A percentile compares a stretch with the other conserved stretches of the same genome.
phyloP scores from a whole-genome alignment of 306 rosid species.

The Cicer judaicum region DNA sequence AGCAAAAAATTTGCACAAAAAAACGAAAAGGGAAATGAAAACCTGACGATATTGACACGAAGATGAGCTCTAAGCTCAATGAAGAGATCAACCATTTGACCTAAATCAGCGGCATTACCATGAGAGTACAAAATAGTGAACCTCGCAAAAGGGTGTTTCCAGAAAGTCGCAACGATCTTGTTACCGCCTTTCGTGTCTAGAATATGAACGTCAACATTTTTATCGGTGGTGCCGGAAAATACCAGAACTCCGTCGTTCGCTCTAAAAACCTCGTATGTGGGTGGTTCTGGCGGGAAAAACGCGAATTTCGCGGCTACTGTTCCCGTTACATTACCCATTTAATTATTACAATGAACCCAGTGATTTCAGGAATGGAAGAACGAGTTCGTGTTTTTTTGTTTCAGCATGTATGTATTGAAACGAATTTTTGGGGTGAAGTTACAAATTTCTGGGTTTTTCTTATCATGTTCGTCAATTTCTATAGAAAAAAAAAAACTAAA shows the following conservation, averaged over 20 bases:
- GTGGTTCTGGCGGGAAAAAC: constrained; percentile 97
- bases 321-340: constrained; percentile 93
- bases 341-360: constrained; percentile 13
- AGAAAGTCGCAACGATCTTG: constrained; percentile 80
- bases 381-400: constrained; percentile 21
- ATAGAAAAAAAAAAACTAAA: not conserved
- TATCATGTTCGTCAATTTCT: not conserved
- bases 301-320: constrained; percentile 95
- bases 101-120: constrained; percentile 99
- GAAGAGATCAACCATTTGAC: constrained; percentile 94
- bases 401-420: constrained; percentile 49
- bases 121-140: constrained; percentile 91
- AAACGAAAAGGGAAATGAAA: not conserved
- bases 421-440: not conserved
- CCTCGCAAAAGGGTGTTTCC: constrained; percentile 87
- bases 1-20: not conserved
- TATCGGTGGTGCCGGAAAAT: constrained; percentile 77
- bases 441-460: constrained; percentile 34
- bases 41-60: constrained; percentile 83
- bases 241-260: constrained; percentile 63
- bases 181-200: constrained; percentile 77
- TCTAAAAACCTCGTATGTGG: constrained; percentile 70
- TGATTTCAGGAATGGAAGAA: constrained; percentile 27
- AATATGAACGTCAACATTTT: constrained; percentile 69
- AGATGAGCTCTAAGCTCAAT: constrained; percentile 95